Conservation (phyloP, 352 stramenopile genomes). For the Phytophthora pinifolia region DNA sequence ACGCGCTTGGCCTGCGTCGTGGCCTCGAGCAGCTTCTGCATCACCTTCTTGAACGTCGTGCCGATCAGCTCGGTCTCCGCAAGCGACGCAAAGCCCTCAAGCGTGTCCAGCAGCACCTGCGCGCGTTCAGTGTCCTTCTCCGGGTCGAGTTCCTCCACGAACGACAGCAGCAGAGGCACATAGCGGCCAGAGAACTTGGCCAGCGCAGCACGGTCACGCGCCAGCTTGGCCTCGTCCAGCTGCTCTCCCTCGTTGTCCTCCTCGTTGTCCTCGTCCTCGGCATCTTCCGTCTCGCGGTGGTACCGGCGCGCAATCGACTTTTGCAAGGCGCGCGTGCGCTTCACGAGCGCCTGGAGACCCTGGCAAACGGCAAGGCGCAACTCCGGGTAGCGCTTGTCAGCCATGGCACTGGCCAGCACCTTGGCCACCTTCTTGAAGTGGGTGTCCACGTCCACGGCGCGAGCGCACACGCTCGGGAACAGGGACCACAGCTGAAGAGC, state of each 20-base stretch:
- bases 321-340: constrained; percentile 55
- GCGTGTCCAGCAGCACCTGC: constrained; percentile 75
- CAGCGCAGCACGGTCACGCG: constrained; percentile 70
- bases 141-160: constrained; percentile 78
- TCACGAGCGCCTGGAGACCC: constrained; percentile 80
- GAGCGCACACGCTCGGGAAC: constrained; percentile 79
- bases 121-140: constrained; percentile 76
- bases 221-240: constrained; percentile 78
- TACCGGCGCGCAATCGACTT: constrained; percentile 40
- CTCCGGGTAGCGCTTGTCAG: constrained; percentile 84
- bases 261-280: constrained; percentile 36
- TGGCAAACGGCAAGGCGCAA: constrained; percentile 84
- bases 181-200: constrained; percentile 84
- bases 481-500: constrained; percentile 83
- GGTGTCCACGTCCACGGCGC: constrained; percentile 69
- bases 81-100: constrained; percentile 80
- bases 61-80: constrained; percentile 64
- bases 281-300: constrained; percentile 48
- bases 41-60: constrained; percentile 86
- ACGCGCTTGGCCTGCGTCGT: constrained; percentile 77
- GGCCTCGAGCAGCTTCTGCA: constrained; percentile 88
- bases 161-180: constrained; percentile 80
- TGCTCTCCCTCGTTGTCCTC: constrained; percentile 52
- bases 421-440: constrained; percentile 89
- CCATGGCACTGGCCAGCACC: constrained; percentile 84